Percentiles rank a stretch among this genome's conserved stretches.
phyloP scores from a whole-genome alignment of 1,284 basidiomycete species.

The Athelia psychrophila region DNA sequence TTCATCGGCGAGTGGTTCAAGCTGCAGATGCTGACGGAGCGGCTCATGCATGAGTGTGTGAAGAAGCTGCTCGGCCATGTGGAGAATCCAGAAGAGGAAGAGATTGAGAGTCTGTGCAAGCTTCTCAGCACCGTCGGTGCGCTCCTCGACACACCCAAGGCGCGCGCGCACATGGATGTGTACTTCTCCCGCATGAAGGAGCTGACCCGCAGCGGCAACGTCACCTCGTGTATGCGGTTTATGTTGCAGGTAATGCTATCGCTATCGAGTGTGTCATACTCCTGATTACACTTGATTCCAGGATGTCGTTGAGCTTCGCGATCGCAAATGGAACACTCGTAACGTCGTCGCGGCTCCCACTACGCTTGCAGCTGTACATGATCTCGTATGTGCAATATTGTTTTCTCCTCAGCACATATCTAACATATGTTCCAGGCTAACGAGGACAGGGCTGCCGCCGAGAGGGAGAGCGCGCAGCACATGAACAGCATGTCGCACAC shows the following conservation, averaged over 20 bases:
- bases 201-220: conserved; percentile 46
- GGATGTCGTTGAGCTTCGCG: conserved; percentile 10
- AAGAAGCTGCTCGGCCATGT: conserved; percentile 71
- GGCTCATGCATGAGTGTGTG: conserved; percentile 79
- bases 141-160: conserved; percentile 56
- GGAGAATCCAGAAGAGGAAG: conserved; percentile 74
- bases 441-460: conserved; percentile 65
- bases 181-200: conserved; percentile 68
- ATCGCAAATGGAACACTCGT: conserved; percentile 9
- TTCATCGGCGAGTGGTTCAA: conserved; percentile 85
- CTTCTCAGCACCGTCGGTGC: conserved; percentile 68
- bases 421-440: conserved; percentile 45
- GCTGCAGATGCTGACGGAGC: conserved; percentile 67
- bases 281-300: too few relatives aligned
- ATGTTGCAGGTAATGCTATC: too few relatives aligned
- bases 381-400: conserved; percentile 58
- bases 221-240: conserved; percentile 67
- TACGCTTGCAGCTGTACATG: conserved; percentile 89
- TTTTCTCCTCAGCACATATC: too few relatives aligned
- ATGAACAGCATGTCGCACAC: conserved; percentile 64
- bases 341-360: conserved; percentile 38
- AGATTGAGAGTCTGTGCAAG: conserved; percentile 75
- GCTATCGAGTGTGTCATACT: too few relatives aligned
- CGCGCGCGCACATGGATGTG: conserved; percentile 58
- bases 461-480: conserved; percentile 58